Evolutionary conservation across 805 yeast genomes (phyloP), one percentile per base, ranked within the genome.

Genomic region (Nakazawaea pomicola): DNA sequence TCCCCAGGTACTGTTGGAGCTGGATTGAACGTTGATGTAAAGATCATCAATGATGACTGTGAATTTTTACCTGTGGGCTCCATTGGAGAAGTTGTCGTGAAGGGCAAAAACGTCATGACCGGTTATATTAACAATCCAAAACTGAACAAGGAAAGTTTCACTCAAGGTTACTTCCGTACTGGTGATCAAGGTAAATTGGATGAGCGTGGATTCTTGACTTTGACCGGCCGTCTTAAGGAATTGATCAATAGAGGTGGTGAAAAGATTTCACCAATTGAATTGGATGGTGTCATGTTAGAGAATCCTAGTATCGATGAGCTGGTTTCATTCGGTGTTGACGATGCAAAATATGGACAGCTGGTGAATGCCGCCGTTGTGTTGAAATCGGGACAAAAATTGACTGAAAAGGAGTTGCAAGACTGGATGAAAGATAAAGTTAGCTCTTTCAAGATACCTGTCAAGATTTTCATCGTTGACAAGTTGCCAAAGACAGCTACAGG

Each of bases 401-500:
- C 64, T 14, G 67, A 63, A 34, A 52, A 63, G 21, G 83, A 78
- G 28, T 57, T 81, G 33, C 62, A 64, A 41, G 50, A 60, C 7
- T 78, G 63, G 51, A 53, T 82, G 56, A 54, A 55, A 9, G 61
- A 55, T 10, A 70, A 67, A 49, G 61, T 80, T 3, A 65, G 85
- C 21, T 55, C 65, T 35, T 81, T 78, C 63, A 82, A 82, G 60
- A 64, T 82, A 10, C 89, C 90, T 1, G 62, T 56, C 14, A 70
- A 66, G 58, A 64, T 78, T 33, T 78, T 65, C 55, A 73, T 82
- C 52, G 77, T 80, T 7, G 73, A 78, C 12, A 64, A 66, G 19
- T 66, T 82, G 58, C 89, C 89, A 48, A 82, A 82, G 67, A 80
- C 87, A 2, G 83, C 90, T 6, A 82, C 90, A 1, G 90, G 89